These are phyloP conservation scores for Stereum hirsutum DNA, from an alignment of 1,284 basidiomycete species.

Conservation along the genomic window DNA sequence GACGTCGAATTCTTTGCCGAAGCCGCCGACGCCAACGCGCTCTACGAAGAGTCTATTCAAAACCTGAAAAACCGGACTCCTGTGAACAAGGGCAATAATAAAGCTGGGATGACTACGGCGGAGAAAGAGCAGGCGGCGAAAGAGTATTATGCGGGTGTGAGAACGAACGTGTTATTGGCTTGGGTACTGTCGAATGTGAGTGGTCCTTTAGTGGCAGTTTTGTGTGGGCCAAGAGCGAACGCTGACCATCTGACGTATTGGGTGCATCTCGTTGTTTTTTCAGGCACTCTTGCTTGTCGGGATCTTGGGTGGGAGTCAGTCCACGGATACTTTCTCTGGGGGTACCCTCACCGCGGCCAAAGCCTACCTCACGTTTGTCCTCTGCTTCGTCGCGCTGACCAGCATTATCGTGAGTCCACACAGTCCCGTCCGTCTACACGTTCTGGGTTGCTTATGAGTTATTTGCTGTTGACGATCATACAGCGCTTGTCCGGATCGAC, in stretches of 20 bases:
- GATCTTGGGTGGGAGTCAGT: conserved; percentile 63
- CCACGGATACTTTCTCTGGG: conserved; percentile 55
- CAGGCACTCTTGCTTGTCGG: conserved; percentile 67
- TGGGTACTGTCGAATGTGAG: conserved; percentile 81
- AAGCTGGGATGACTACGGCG: not conserved
- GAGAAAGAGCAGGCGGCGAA: conserved; percentile 8
- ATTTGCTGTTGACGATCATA: not conserved
- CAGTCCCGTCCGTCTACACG: not conserved
- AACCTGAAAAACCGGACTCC: conserved; percentile 6
- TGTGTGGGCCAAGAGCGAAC: no score
- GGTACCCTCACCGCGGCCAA: conserved; percentile 50
- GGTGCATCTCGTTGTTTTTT: not conserved
- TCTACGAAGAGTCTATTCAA: conserved; percentile 69
- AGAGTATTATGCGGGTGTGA: conserved; percentile 3
- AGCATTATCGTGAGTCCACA: conserved; percentile 40
- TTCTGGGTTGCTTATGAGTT: not conserved
- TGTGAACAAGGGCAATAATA: not conserved
- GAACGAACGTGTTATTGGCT: conserved; percentile 38
- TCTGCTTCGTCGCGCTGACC: conserved; percentile 71
- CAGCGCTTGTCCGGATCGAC: conserved; percentile 53
- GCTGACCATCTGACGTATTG: conserved; percentile 5
- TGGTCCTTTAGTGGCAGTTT: conserved; percentile 6
- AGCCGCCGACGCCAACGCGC: conserved; percentile 79
- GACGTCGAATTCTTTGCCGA: conserved; percentile 75
- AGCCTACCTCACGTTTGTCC: conserved; percentile 70